Conservation (phyloP, 306 rosid species). For the Vigna unguiculata region DNA sequence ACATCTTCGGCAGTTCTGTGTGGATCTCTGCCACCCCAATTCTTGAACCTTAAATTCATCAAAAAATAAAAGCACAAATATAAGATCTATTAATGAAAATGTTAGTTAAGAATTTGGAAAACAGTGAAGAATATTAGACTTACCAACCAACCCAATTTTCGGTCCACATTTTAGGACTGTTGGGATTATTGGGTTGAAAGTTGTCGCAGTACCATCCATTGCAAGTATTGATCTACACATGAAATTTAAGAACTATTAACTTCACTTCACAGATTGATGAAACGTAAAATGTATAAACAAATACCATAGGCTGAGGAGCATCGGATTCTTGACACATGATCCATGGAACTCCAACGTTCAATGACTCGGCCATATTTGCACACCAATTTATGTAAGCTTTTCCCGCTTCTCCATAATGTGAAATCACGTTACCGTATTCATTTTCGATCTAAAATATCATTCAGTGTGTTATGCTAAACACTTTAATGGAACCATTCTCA, state of each 20-base stretch:
- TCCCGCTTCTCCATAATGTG: conserved; percentile 60
- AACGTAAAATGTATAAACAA: not conserved
- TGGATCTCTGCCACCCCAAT: conserved; percentile 48
- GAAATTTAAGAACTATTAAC: not conserved
- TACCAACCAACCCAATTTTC: conserved; percentile 75
- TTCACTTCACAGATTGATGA: not conserved
- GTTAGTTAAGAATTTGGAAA: not conserved
- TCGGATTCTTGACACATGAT: conserved; percentile 52
- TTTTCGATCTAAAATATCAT: conserved; percentile 55
- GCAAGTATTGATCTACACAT: conserved; percentile 59
- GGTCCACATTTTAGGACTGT: conserved; percentile 71
- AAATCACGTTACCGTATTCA: conserved; percentile 62
- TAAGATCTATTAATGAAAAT: not conserved
- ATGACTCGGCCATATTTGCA: conserved; percentile 57
- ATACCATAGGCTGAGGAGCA: conserved; percentile 48
- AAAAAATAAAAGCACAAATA: not conserved
- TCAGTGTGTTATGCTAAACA: not conserved
- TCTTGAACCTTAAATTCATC: too few species aligned
- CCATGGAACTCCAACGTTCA: conserved; percentile 65
- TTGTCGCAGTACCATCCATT: conserved; percentile 65
- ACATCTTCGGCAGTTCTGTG: conserved; percentile 67
- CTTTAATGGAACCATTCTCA: not conserved
- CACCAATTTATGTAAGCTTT: conserved; percentile 62
- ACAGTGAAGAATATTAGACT: not conserved
- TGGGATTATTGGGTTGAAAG: conserved; percentile 46